Evolutionary conservation across 140 eudicot genomes (phyloP).

Genomic region (Cichorium intybus): DNA sequence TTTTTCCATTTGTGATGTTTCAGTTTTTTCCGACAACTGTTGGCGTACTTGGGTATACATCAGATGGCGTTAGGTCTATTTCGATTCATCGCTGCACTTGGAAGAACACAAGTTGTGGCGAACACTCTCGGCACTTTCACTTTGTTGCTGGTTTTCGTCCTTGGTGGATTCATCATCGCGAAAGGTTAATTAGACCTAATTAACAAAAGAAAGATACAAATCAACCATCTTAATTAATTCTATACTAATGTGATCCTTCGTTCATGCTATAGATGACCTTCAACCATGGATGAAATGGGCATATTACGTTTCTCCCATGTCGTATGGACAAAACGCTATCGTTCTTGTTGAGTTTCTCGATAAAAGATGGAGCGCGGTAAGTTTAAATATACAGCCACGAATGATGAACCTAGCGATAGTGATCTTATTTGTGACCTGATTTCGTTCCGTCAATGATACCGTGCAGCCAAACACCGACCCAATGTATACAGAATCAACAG

Average conservation of each 20-base stretch:
- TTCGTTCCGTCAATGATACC: background rate
- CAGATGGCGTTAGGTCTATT: constrained; percentile 60
- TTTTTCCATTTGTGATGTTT: background rate
- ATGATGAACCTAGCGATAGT: background rate
- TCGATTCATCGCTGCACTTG: constrained; percentile 53
- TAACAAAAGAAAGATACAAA: background rate
- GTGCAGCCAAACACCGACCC: constrained; percentile 46
- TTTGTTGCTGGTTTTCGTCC: constrained; percentile 45
- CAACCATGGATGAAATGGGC: constrained; percentile 88
- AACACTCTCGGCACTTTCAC: constrained; percentile 47
- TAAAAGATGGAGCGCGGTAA: constrained; percentile 65
- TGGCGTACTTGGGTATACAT: constrained; percentile 56
- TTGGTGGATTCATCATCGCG: constrained; percentile 58
- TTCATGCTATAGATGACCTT: constrained; percentile 51
- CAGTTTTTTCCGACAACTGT: constrained; percentile 56
- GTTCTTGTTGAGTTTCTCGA: constrained; percentile 73
- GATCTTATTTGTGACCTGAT: background rate
- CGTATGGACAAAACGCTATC: constrained; percentile 78
- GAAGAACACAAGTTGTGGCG: constrained; percentile 63
- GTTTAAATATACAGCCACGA: constrained; percentile 15
- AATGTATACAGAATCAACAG: constrained; percentile 45
- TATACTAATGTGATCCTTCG: background rate
- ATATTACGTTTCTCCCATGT: constrained; percentile 80
- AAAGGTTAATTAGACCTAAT: constrained; percentile 42
- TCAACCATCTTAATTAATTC: background rate